phyloP scores from a whole-genome alignment of 1,284 basidiomycete species.

The Inonotus obliquus region DNA sequence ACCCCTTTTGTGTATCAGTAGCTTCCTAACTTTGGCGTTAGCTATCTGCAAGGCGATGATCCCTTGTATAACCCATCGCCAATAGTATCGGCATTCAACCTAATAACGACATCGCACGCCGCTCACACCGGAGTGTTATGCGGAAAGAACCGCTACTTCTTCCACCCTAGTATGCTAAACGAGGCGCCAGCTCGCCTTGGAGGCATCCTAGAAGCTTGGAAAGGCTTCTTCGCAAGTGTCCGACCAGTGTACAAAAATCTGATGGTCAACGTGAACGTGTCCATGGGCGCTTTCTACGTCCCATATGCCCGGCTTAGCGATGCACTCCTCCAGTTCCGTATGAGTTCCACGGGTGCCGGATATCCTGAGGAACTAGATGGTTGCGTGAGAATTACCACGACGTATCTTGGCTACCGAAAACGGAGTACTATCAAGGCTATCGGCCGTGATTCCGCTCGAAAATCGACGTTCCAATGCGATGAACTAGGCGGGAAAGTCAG shows the following conservation, averaged over 20 bases:
- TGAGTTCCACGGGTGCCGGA: constrained; percentile 42
- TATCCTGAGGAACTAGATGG: constrained; percentile 38
- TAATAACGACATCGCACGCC: constrained; percentile 58
- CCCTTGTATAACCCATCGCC: constrained; percentile 46
- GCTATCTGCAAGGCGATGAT: constrained; percentile 47
- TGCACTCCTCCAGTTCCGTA: constrained; percentile 44
- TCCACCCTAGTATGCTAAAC: constrained; percentile 30
- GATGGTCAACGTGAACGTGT: constrained; percentile 72
- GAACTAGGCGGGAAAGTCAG: constrained; percentile 48
- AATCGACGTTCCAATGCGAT: constrained; percentile 47
- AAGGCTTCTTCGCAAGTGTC: constrained; percentile 66
- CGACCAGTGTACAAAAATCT: constrained; percentile 61
- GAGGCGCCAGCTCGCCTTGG: constrained; percentile 31
- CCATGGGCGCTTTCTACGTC: constrained; percentile 67
- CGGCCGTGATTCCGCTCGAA: constrained; percentile 39
- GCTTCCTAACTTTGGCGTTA: constrained; percentile 24
- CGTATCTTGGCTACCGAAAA: constrained; percentile 48
- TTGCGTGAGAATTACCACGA: constrained; percentile 52
- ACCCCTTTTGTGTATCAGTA: background rate
- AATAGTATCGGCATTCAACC: constrained; percentile 57
- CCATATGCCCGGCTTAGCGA: constrained; percentile 56
- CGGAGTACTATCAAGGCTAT: constrained; percentile 48
- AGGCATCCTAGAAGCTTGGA: constrained; percentile 50
- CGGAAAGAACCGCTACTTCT: constrained; percentile 62
- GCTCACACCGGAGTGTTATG: constrained; percentile 50